Evolutionary conservation across 2,329 filamentous ascomycete genomes (phyloP).

Genomic region (Fusarium tupiense): DNA sequence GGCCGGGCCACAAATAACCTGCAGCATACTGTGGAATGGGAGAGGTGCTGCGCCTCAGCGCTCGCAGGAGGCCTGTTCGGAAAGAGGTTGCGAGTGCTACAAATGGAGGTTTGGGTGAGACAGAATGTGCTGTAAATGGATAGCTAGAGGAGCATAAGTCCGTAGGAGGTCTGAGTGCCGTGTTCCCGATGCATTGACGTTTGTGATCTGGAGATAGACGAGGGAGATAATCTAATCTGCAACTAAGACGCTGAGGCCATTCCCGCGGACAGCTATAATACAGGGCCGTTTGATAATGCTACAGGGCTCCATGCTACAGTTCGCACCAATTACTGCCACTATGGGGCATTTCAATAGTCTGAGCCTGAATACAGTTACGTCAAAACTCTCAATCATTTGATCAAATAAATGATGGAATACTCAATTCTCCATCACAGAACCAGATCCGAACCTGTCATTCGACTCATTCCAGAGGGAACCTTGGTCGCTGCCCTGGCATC

Average conservation of each 20-base stretch:
- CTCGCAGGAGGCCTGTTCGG: constrained; percentile 30
- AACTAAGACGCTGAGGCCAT: not conserved
- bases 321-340: not conserved
- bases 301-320: not conserved
- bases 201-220: not conserved
- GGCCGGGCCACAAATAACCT: constrained; percentile 17
- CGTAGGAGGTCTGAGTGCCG: not conserved
- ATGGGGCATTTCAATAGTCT: not conserved
- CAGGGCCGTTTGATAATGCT: not conserved
- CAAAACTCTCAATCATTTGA: not conserved
- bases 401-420: not conserved
- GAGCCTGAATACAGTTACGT: not conserved
- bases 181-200: constrained; percentile 9
- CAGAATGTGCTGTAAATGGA: constrained; percentile 17
- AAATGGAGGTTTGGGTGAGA: constrained; percentile 12
- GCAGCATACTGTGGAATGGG: constrained; percentile 13
- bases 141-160: constrained; percentile 1
- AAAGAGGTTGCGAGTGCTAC: constrained; percentile 1
- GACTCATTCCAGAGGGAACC: not conserved
- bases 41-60: constrained; percentile 30
- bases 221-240: not conserved
- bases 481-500: constrained; percentile 1
- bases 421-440: not conserved
- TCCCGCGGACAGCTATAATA: not conserved
- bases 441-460: not conserved